Evolutionary conservation across 2,329 filamentous ascomycete genomes (phyloP).

Genomic region (Nemania sp.): DNA sequence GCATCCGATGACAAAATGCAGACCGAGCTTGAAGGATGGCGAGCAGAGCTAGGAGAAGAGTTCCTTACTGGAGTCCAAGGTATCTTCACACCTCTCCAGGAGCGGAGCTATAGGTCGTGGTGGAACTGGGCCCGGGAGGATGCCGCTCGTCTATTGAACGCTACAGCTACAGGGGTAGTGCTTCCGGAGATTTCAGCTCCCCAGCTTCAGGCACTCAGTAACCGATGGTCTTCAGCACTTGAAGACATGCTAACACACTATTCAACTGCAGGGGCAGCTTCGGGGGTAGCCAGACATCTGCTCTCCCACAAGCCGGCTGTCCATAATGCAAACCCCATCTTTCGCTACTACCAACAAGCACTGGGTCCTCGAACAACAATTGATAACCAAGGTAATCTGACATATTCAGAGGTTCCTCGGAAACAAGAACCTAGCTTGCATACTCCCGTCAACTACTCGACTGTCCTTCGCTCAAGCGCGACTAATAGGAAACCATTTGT

Average conservation of each 20-base stretch:
- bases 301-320: neutral
- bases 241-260: neutral
- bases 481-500: neutral
- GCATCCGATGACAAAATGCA: neutral
- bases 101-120: conserved; percentile 94
- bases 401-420: conserved; percentile 3
- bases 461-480: neutral
- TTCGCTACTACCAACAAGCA: neutral
- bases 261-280: neutral
- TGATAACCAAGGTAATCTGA: neutral
- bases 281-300: neutral
- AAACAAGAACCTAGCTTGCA: neutral
- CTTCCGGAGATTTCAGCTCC: conserved; percentile 8
- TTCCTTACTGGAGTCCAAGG: conserved; percentile 95
- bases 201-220: conserved; percentile 79
- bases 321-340: neutral
- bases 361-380: neutral
- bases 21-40: neutral
- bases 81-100: conserved; percentile 92
- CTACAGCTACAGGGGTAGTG: neutral
- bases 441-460: neutral
- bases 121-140: conserved; percentile 99
- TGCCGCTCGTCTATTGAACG: conserved; percentile 58
- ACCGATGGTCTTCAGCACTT: conserved; percentile 73
- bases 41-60: conserved; percentile 89